Conservation (phyloP, 2,329 filamentous ascomycete genomes). For the Chrysoporthe deuterocubensis region DNA sequence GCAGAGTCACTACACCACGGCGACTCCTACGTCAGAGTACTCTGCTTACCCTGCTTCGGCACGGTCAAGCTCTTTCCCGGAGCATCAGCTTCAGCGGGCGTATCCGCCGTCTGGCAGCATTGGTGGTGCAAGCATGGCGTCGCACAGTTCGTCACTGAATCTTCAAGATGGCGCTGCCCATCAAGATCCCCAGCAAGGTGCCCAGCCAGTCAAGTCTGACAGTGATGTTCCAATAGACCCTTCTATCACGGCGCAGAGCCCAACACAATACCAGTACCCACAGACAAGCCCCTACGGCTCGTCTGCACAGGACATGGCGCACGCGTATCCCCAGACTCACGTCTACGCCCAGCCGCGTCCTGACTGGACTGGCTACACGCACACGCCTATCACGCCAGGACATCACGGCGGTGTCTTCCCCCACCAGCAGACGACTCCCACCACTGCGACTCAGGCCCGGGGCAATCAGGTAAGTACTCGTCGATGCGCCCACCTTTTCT, state of each 20-base stretch:
- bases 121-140: slow-evolving; percentile 86
- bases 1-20: slow-evolving; percentile 72
- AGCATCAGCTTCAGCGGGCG: slow-evolving; percentile 77
- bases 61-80: slow-evolving; percentile 83
- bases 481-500: background rate
- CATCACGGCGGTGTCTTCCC: slow-evolving; percentile 55
- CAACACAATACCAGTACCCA: slow-evolving; percentile 53
- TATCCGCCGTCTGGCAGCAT: slow-evolving; percentile 76
- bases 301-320: slow-evolving; percentile 83
- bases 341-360: slow-evolving; percentile 71
- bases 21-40: slow-evolving; percentile 90
- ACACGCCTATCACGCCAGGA: slow-evolving; percentile 53
- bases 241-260: slow-evolving; percentile 91
- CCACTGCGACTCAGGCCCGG: slow-evolving; percentile 55
- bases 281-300: slow-evolving; percentile 73
- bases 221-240: slow-evolving; percentile 98
- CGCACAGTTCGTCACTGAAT: slow-evolving; percentile 97
- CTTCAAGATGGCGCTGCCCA: slow-evolving; percentile 75
- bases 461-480: slow-evolving; percentile 61
- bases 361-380: slow-evolving; percentile 73
- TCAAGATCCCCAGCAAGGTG: slow-evolving; percentile 66
- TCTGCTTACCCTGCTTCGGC: slow-evolving; percentile 74
- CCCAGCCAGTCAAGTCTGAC: slow-evolving; percentile 87
- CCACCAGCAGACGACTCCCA: slow-evolving; percentile 54
- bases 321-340: slow-evolving; percentile 68